Percentiles rank a stretch among this genome's conserved stretches.
phyloP scores from a whole-genome alignment of 768 basidiomycete species.

The Mycena rosella region DNA sequence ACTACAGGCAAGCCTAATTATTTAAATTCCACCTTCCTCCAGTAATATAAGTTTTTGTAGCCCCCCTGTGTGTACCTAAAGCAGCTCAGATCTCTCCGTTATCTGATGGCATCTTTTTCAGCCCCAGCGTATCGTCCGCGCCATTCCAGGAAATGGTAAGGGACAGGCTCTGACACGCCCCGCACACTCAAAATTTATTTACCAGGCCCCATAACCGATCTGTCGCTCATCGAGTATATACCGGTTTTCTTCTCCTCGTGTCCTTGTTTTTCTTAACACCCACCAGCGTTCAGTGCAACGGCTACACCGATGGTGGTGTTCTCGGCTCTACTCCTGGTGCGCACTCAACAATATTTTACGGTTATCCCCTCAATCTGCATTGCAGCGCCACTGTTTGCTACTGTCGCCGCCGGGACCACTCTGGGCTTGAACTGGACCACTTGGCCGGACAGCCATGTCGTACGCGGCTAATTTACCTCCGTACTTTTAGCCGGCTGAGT shows the following conservation, averaged over 20 bases:
- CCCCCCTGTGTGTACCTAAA: neutral
- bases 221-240: conserved; percentile 17
- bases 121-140: conserved; percentile 16
- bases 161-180: no score
- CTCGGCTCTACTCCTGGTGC: conserved; percentile 48
- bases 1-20: conserved; percentile 5
- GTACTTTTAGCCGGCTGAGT: neutral
- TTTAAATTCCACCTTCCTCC: no score
- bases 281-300: conserved; percentile 47
- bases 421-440: conserved; percentile 58
- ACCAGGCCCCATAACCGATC: conserved; percentile 6
- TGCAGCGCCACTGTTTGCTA: conserved; percentile 51
- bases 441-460: conserved; percentile 51
- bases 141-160: conserved; percentile 15
- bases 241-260: neutral
- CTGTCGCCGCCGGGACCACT: conserved; percentile 55
- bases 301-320: conserved; percentile 44
- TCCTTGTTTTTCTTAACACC: neutral
- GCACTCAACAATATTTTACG: no score
- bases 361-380: neutral
- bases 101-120: neutral
- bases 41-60: no score
- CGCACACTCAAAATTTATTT: neutral
- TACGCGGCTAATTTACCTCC: conserved; percentile 10
- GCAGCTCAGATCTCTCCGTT: neutral